These are phyloP conservation scores for Pyrus hybrid DNA, from an alignment of 331 rosid genomes.

Conservation along the genomic window DNA sequence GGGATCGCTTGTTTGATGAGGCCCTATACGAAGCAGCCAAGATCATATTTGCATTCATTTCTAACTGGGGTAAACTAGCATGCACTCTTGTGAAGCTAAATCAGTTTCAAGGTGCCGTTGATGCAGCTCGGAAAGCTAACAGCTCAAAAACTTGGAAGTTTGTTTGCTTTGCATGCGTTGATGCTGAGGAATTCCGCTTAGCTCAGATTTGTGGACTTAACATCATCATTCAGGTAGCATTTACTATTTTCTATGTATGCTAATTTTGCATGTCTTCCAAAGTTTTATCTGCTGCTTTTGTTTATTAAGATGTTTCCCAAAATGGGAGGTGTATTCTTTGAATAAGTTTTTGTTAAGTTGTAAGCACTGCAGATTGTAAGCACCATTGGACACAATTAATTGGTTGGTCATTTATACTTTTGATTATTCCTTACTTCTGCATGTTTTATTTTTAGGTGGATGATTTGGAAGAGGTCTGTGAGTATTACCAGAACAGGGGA, in stretches of 20 bases:
- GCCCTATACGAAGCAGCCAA: slow-evolving; percentile 68
- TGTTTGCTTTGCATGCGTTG: slow-evolving; percentile 69
- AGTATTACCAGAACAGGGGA: slow-evolving; percentile 31
- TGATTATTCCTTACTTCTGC: not conserved
- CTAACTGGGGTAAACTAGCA: slow-evolving; percentile 74
- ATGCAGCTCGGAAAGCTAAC: slow-evolving; percentile 75
- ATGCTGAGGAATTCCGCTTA: slow-evolving; percentile 62
- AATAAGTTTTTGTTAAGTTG: not conserved
- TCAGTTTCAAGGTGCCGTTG: slow-evolving; percentile 68
- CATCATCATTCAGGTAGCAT: slow-evolving; percentile 55
- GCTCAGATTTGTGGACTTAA: slow-evolving; percentile 76
- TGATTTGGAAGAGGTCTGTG: slow-evolving; percentile 35
- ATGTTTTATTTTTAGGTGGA: slow-evolving; percentile 15
- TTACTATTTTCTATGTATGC: not conserved
- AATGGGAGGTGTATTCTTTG: not conserved
- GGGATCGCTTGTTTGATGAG: slow-evolving; percentile 67
- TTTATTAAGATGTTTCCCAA: not conserved
- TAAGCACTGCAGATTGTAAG: not conserved
- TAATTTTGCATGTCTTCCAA: not conserved
- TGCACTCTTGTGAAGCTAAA: slow-evolving; percentile 59
- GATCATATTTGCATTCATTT: slow-evolving; percentile 61
- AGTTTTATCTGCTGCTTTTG: not conserved
- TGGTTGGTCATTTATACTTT: not conserved
- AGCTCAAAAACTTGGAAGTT: slow-evolving; percentile 73
- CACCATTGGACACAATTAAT: not conserved